Base-by-base conservation (phyloP, 2,329 filamentous ascomycete species). In the Aureobasidium musti region DNA sequence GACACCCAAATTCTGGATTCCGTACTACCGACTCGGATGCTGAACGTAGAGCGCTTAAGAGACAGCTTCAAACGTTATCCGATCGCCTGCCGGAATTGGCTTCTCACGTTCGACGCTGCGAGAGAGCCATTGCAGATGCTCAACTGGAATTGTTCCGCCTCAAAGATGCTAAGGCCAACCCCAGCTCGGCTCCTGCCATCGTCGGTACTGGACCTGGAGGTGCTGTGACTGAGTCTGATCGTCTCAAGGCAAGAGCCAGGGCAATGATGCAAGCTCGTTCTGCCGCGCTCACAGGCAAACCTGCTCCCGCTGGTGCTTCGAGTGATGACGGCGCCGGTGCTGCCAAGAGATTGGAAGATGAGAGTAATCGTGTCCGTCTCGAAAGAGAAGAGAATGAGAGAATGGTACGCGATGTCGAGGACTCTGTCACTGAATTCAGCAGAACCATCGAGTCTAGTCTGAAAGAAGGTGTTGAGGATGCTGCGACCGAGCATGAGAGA, bases 231-330 rank as follows among this genome's bases (percentile, higher is more conserved):
- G 95, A 99, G 78, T 90, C 92, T 3, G 95, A 99, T 79, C 88
- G 94, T 64, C 86, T 98, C 71, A 98, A 97, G 81, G 95, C 95
- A 41, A 88, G 93, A 71, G 94, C 95, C 37, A 96, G 93, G 80
- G 94, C 94, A 45, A 96, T 97, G 88, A 99, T 99, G 95, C 94
- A 98, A 80, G 93, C 97, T 74, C 90, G 95, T 68, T 93, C 95
- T 71, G 95, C 95, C 66, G 94, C 95, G 21, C 81, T 99, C 69
- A 92, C 92, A 26, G 95, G 95, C 67, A 92, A 89, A 77, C 92
- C 93, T 75, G 79, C 88, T n/a, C 93, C 93, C 75, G 81, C 89
- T 50, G 82, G 88, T 54, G 87, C 91, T 43, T 82, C 81, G 53
- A 82, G 81, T 53, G 85, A 89, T 68, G 91, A 96, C 70, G 89